These are phyloP conservation scores for Sporobolus alterniflorus DNA, from an alignment of 202 grass and related monocot genomes.

Conservation along the genomic window DNA sequence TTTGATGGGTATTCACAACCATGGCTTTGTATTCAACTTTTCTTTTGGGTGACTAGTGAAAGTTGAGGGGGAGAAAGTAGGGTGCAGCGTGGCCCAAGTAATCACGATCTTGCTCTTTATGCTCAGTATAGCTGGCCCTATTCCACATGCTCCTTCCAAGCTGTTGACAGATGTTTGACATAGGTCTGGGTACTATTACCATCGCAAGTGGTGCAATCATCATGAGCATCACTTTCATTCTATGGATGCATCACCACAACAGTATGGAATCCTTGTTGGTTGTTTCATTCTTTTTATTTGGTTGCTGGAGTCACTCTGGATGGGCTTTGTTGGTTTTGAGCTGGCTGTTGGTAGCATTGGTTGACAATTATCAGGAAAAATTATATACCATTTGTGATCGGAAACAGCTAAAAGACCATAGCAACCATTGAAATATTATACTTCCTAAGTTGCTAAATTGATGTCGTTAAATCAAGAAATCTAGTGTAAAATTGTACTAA, in stretches of 20 bases:
- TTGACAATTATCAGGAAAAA: constrained; percentile 25
- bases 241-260: constrained; percentile 12
- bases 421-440: background rate
- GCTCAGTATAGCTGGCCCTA: constrained; percentile 45
- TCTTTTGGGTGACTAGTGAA: background rate
- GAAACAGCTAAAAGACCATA: background rate
- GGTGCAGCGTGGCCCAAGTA: constrained; percentile 41
- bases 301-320: background rate
- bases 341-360: background rate
- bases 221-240: constrained; percentile 25
- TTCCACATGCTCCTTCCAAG: constrained; percentile 39
- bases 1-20: constrained; percentile 13
- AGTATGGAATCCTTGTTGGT: constrained; percentile 13
- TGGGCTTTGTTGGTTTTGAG: constrained; percentile 23
- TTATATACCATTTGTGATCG: background rate
- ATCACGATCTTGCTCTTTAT: constrained; percentile 47
- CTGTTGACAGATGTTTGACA: constrained; percentile 32
- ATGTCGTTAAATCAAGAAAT: no score
- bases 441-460: no score
- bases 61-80: constrained; percentile 19
- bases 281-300: constrained; percentile 18
- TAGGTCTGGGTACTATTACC: constrained; percentile 33
- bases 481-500: no score
- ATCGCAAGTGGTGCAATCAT: constrained; percentile 38
- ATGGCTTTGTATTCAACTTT: constrained; percentile 22